phyloP scores from a whole-genome alignment of 1,284 basidiomycete species.

The Microbotryum silenes-acaulis region DNA sequence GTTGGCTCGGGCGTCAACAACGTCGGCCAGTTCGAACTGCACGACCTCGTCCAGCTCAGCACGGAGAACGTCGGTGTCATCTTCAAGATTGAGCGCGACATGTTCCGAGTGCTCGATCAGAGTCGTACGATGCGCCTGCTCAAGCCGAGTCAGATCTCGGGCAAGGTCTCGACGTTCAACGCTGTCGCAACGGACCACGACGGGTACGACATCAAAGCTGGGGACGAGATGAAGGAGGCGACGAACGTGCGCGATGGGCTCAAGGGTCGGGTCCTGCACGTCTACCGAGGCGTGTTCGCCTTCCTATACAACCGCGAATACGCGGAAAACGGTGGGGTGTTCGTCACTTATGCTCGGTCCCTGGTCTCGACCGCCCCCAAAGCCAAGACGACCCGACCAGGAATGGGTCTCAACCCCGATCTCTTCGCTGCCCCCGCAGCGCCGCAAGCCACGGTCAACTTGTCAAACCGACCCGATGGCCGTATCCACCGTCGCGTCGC shows the following conservation, averaged over 20 bases:
- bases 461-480: conserved; percentile 49
- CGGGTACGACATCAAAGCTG: conserved; percentile 63
- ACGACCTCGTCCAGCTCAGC: conserved; percentile 92
- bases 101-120: conserved; percentile 92
- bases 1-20: conserved; percentile 82
- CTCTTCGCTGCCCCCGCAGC: conserved; percentile 13
- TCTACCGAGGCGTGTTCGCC: conserved; percentile 87
- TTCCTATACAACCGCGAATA: conserved; percentile 91
- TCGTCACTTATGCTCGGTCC: conserved; percentile 65
- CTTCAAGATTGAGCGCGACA: conserved; percentile 91
- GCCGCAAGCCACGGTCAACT: conserved; percentile 7
- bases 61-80: conserved; percentile 91
- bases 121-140: conserved; percentile 80
- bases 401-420: conserved; percentile 57
- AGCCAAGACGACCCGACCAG: conserved; percentile 62
- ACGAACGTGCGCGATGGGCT: conserved; percentile 51
- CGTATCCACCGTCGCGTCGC: conserved; percentile 73
- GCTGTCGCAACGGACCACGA: conserved; percentile 86
- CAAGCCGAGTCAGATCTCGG: conserved; percentile 83
- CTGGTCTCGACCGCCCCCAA: conserved; percentile 73
- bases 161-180: conserved; percentile 73
- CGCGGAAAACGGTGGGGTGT: conserved; percentile 85
- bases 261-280: conserved; percentile 89
- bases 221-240: conserved; percentile 86
- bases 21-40: conserved; percentile 87